These are phyloP conservation scores for Claviceps sp. DNA, from an alignment of 2,329 filamentous ascomycete species.

Conservation along the genomic window DNA sequence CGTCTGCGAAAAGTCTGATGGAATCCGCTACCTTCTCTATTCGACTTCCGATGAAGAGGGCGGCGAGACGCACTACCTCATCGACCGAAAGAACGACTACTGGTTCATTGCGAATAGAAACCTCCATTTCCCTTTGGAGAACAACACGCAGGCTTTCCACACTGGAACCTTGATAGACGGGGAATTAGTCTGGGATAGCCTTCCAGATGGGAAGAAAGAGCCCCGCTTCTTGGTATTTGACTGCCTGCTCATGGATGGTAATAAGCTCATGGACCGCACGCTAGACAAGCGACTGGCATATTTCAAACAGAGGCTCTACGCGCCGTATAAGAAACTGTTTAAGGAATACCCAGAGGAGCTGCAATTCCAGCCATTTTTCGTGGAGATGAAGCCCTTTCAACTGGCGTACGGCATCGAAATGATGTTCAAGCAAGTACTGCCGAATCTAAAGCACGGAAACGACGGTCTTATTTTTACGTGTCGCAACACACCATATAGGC, in stretches of 20 bases:
- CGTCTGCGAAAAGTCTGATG: conserved; percentile 96
- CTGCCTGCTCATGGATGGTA: conserved; percentile 68
- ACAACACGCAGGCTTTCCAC: conserved; percentile 56
- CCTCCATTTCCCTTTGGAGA: conserved; percentile 68
- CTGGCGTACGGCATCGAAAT: conserved; percentile 77
- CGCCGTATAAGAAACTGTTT: conserved; percentile 52
- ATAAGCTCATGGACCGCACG: conserved; percentile 61
- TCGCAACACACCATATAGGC: conserved; percentile 69
- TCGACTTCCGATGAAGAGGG: conserved; percentile 52
- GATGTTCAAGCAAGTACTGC: conserved; percentile 84
- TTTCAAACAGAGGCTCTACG: conserved; percentile 64
- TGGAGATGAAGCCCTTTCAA: conserved; percentile 84
- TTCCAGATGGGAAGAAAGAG: conserved; percentile 51
- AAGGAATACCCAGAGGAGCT: conserved; percentile 55
- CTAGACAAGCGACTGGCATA: conserved; percentile 84
- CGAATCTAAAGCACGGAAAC: conserved; percentile 77
- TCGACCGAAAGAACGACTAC: conserved; percentile 97
- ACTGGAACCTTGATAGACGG: conserved; percentile 76
- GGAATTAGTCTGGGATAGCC: conserved; percentile 79
- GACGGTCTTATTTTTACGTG: conserved; percentile 98
- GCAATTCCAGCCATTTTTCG: conserved; percentile 58
- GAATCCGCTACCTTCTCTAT: conserved; percentile 90
- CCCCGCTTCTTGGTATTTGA: conserved; percentile 89
- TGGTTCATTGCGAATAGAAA: conserved; percentile 59
- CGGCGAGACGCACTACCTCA: conserved; percentile 70